Percentiles rank a stretch among this genome's conserved stretches.
Evolutionary conservation across 129 eudicot species (phyloP).

Genomic region (Gnaphalium uliginosum): DNA sequence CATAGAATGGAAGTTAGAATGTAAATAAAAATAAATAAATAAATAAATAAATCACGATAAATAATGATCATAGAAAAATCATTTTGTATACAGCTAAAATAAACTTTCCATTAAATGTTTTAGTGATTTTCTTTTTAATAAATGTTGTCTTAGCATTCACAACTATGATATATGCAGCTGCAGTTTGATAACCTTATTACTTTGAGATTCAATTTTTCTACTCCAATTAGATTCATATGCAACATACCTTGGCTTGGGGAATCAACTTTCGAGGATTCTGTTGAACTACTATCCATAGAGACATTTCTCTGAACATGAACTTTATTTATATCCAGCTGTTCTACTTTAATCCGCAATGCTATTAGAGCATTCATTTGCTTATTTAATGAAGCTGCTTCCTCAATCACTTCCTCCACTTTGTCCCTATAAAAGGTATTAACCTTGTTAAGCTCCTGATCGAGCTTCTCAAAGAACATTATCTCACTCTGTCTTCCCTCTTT

Average conservation of each 20-base stretch:
- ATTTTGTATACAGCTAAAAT: too few species aligned
- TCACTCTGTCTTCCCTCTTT: slow-evolving; percentile 63
- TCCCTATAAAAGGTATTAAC: slow-evolving; percentile 68
- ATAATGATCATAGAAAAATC: too few species aligned
- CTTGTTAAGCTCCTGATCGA: slow-evolving; percentile 89
- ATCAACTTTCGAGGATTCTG: neutral
- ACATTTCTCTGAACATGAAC: neutral
- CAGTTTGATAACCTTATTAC: slow-evolving; percentile 16
- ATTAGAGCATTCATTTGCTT: slow-evolving; percentile 84
- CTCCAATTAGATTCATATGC: neutral
- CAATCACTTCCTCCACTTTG: slow-evolving; percentile 63
- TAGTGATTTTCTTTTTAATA: neutral
- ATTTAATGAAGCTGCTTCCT: slow-evolving; percentile 58
- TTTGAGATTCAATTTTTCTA: neutral
- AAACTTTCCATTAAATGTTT: too few species aligned
- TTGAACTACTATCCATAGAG: neutral
- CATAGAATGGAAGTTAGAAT: too few species aligned
- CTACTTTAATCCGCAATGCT: slow-evolving; percentile 66
- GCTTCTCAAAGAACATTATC: slow-evolving; percentile 59
- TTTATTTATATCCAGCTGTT: slow-evolving; percentile 33
- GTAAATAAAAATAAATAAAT: neutral
- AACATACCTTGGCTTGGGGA: slow-evolving; percentile 34
- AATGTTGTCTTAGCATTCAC: neutral
- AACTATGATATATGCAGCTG: neutral
- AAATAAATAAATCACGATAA: neutral